phyloP scores from a whole-genome alignment of 148 eudicot species.

The Oxyria digyna region DNA sequence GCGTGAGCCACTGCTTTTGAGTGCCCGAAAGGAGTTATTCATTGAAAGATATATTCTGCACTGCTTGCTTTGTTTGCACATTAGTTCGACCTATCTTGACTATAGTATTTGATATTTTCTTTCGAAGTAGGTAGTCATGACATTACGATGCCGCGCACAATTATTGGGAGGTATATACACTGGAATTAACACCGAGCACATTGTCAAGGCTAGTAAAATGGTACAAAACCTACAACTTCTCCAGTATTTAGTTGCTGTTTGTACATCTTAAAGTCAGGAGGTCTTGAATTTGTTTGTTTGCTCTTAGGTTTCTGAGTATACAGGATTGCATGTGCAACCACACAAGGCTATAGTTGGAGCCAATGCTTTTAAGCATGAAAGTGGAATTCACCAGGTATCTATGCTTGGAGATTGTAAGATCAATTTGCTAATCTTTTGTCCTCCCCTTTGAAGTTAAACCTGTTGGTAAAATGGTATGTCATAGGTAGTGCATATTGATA shows the following conservation, averaged over 20 bases:
- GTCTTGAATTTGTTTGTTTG: background rate
- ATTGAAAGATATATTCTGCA: too few species aligned
- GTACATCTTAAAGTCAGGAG: background rate
- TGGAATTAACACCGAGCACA: constrained; percentile 32
- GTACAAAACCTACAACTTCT: constrained; percentile 8
- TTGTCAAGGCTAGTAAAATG: constrained; percentile 39
- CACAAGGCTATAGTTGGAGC: constrained; percentile 61
- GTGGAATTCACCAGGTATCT: constrained; percentile 40
- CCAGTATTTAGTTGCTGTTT: background rate
- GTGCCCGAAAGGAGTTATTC: background rate
- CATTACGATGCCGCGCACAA: constrained; percentile 39
- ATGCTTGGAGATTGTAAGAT: constrained; percentile 2
- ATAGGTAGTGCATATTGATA: too few species aligned
- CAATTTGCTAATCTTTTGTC: background rate
- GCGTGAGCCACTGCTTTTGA: background rate
- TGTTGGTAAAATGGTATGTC: too few species aligned
- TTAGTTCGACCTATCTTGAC: background rate
- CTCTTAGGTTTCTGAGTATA: constrained; percentile 33
- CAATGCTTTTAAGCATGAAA: constrained; percentile 53
- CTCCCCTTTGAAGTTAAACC: too few species aligned
- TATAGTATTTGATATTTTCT: constrained; percentile 2
- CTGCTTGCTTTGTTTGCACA: background rate
- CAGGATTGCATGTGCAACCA: constrained; percentile 34
- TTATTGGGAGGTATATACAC: constrained; percentile 30
- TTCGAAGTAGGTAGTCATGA: constrained; percentile 46